A percentile compares a stretch with the other conserved stretches of the same genome.
phyloP scores from a whole-genome alignment of 805 yeast species.

The Suhomyces sp. region DNA sequence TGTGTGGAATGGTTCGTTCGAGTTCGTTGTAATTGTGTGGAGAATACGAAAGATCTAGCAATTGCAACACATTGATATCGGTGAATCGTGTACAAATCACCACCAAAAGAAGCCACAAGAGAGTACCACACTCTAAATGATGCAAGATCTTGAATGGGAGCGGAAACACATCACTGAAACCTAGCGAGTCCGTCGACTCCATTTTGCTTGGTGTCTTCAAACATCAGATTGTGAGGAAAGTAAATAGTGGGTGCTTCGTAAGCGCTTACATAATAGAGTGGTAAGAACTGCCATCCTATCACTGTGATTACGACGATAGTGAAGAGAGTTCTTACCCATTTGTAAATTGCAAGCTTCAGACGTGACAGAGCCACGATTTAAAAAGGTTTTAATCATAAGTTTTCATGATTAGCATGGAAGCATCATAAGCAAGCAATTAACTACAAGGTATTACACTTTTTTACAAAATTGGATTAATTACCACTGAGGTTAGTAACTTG shows the following conservation, averaged over 20 bases:
- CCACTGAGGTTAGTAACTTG: neutral
- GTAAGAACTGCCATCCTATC: neutral
- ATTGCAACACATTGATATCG: slow-evolving; percentile 45
- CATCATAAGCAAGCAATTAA: slow-evolving; percentile 44
- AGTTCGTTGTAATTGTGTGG: slow-evolving; percentile 34
- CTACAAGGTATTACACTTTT: neutral
- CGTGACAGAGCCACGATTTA: slow-evolving; percentile 28
- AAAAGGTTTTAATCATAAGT: slow-evolving; percentile 40
- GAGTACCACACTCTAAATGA: slow-evolving; percentile 47
- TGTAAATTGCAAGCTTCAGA: slow-evolving; percentile 29
- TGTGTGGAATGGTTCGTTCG: slow-evolving; percentile 11
- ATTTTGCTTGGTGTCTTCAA: neutral
- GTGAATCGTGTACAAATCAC: slow-evolving; percentile 31
- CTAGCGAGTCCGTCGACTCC: neutral
- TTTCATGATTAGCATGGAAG: slow-evolving; percentile 64
- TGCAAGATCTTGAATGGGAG: slow-evolving; percentile 46
- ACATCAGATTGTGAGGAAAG: neutral
- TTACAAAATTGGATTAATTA: neutral
- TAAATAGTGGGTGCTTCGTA: neutral
- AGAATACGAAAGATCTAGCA: slow-evolving; percentile 41
- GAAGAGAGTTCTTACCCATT: neutral
- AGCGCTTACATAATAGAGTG: neutral
- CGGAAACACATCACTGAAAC: slow-evolving; percentile 26
- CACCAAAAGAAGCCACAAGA: slow-evolving; percentile 53
- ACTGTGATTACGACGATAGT: neutral